A percentile compares a stretch with the other conserved stretches of the same genome.
phyloP scores from a whole-genome alignment of 139 green algal species.

The Chlamydomonas sp. region DNA sequence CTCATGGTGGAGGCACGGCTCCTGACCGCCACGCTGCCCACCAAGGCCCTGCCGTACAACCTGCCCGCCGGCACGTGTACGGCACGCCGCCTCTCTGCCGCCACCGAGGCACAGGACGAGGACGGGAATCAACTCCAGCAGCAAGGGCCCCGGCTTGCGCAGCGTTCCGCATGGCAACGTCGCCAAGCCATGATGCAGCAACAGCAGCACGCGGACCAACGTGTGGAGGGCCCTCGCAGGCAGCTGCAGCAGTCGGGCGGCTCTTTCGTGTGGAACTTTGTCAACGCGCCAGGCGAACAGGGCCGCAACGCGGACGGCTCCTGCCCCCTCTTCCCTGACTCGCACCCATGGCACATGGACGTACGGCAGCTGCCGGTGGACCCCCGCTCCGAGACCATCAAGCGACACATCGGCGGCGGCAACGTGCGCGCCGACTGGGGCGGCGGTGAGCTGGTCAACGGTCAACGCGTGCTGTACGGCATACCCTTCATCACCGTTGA shows the following conservation, averaged over 20 bases:
- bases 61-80: neutral
- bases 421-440: neutral
- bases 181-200: neutral
- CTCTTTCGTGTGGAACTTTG: neutral
- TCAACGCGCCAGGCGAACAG: neutral
- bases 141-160: neutral
- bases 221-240: neutral
- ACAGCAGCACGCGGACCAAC: neutral
- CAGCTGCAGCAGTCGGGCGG: neutral
- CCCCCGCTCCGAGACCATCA: neutral
- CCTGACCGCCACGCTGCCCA: neutral
- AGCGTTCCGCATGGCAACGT: neutral
- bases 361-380: neutral
- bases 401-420: neutral
- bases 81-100: no score
- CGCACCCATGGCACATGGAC: neutral
- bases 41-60: neutral
- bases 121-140: no score
- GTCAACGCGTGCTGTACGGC: neutral
- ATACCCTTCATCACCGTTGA: neutral
- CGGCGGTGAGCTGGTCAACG: neutral
- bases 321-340: neutral
- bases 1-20: neutral
- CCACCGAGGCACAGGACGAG: no score
- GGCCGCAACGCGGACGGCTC: conserved; percentile 5